Percentiles rank a stretch among this genome's conserved stretches.
These are phyloP conservation scores for Hanseniaspora guilliermondii DNA, from an alignment of 805 yeast genomes.

Conservation along the genomic window DNA sequence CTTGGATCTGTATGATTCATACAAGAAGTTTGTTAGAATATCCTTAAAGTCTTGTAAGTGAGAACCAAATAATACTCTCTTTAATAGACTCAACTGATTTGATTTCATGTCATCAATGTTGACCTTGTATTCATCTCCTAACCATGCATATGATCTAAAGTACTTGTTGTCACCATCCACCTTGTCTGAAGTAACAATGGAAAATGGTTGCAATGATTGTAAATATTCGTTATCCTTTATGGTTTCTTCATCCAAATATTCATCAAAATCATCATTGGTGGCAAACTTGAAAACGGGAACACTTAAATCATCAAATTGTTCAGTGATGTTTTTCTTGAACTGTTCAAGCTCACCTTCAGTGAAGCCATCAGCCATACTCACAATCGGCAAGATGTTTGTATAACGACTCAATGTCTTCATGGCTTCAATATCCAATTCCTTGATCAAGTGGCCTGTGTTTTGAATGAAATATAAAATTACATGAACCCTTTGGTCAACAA, in stretches of 20 bases:
- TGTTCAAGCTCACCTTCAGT: slow-evolving; percentile 44
- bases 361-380: slow-evolving; percentile 61
- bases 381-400: slow-evolving; percentile 61
- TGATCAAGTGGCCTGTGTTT: slow-evolving; percentile 66
- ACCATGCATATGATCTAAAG: slow-evolving; percentile 65
- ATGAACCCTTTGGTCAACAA: slow-evolving; percentile 67
- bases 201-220: slow-evolving; percentile 60
- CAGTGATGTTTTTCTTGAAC: slow-evolving; percentile 48
- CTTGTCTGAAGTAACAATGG: slow-evolving; percentile 54
- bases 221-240: slow-evolving; percentile 56
- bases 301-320: slow-evolving; percentile 54
- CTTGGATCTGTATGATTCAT: slow-evolving; percentile 72
- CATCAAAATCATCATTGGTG: slow-evolving; percentile 15
- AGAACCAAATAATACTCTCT: slow-evolving; percentile 66
- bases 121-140: slow-evolving; percentile 34
- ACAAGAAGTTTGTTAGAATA: slow-evolving; percentile 60
- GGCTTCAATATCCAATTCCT: slow-evolving; percentile 58
- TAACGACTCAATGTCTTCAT: slow-evolving; percentile 61
- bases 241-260: slow-evolving; percentile 37
- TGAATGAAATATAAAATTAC: slow-evolving; percentile 59
- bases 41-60: slow-evolving; percentile 74
- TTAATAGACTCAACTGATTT: slow-evolving; percentile 45
- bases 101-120: slow-evolving; percentile 39
- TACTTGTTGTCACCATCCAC: slow-evolving; percentile 42
- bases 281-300: slow-evolving; percentile 62